Conservation (phyloP, 306 rosid genomes). For the Cicer yamashitae region DNA sequence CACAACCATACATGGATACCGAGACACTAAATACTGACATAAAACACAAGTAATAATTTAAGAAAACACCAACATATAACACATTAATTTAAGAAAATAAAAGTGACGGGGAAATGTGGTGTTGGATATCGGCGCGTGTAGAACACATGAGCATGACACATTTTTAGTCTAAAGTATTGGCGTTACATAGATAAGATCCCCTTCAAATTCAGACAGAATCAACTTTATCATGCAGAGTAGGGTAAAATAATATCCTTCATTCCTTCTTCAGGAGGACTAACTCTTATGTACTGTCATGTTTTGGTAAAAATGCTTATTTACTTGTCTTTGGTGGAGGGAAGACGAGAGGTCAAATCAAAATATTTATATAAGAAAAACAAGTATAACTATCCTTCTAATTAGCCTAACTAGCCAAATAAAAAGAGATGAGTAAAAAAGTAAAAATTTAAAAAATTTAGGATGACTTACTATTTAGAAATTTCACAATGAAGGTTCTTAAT, state of each 20-base stretch:
- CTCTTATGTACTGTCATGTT: background rate
- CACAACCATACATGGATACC: too few species aligned
- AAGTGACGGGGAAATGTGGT: too few species aligned
- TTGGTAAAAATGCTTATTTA: background rate
- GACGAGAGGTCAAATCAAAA: background rate
- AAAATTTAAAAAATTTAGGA: background rate
- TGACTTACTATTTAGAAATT: background rate
- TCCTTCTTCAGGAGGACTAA: background rate
- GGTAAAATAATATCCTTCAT: background rate
- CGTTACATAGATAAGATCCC: background rate
- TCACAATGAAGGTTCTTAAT: slow-evolving; percentile 19
- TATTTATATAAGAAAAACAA: background rate
- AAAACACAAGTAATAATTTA: too few species aligned
- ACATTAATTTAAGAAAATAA: too few species aligned
- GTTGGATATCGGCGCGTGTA: too few species aligned
- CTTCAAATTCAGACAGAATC: background rate
- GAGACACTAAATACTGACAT: too few species aligned
- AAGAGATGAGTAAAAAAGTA: background rate
- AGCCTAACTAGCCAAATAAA: background rate
- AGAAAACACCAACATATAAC: too few species aligned
- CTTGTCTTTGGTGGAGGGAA: slow-evolving; percentile 4
- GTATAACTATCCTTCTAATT: background rate
- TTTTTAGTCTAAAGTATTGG: too few species aligned
- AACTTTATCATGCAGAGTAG: background rate
- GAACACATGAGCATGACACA: too few species aligned